Base-by-base conservation (phyloP, 768 basidiomycete species). In the Exidia glandulosa region DNA sequence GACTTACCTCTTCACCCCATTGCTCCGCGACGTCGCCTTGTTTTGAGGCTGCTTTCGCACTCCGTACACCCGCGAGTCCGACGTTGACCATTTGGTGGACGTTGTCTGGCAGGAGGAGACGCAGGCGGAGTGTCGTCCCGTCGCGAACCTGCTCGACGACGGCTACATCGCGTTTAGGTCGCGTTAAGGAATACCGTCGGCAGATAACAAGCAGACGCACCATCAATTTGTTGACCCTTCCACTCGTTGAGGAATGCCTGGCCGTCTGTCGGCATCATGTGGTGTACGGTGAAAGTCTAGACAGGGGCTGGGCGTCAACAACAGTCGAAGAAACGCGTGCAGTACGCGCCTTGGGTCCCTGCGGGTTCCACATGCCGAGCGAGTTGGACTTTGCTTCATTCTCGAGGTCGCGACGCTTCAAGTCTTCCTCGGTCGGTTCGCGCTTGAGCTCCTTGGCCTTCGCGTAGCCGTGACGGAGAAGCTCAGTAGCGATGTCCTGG, bases 101-200 rank as follows among this genome's bases (percentile, higher is more conserved):
- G 12, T 86, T 88, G 48, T 90, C 85, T 19, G 93, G 88, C 76
- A 97, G 82, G 59, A 96, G 76, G 54, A 98, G 80, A 56, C 96
- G 86, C 55, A 88, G 83, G 25, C 95, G 87, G 32, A 98, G 74
- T 31, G 91, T 94, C 25, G 90, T 87, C 56, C 94, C 95, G 68
- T 98, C 94, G 56, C 89, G 82, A 57, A 97, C 93, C 69, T 89
- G 86, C 73, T 99, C 95, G 61, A 98, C 90, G 62, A 97, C 81
- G 55, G 88, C 94, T 94, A 36, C 37, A n/a, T 36, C n/a, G n/a
- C n/a, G n/a, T n/a, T n/a, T n/a, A n/a, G n/a, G n/a, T n/a, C 63
- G 36, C 23, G 54, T 47, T 66, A 25, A 66, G 61, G 32, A 48
- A 41, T 32, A 58, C 65, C 36, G 47, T 25, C 5, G 45, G 25